Evolutionary conservation across 2,329 filamentous ascomycete species (phyloP), one percentile per base, ranked within the genome.

Genomic region (Ascochyta rabiei): DNA sequence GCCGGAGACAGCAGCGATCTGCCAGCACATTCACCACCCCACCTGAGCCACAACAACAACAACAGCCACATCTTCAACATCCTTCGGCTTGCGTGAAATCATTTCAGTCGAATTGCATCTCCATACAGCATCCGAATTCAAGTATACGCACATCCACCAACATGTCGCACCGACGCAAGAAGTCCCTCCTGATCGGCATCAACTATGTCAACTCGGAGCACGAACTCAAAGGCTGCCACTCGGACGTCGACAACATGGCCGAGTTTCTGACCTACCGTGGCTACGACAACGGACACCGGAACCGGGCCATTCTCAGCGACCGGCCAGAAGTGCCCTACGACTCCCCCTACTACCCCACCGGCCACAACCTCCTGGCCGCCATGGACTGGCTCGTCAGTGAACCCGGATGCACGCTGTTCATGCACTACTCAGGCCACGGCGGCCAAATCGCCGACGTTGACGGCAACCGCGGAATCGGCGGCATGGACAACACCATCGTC

Each of bases 371-470:
- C 16, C 66, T 82, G 34, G 79, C 80, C 2, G 84, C 84, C 3
- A 84, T 86, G 70, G 75, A 82, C 49, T 86, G 84, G 84, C 77
- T 86, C 2, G 79, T 85, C 39, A 77, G 73, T 23, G 78, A 82
- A 48, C 80, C 83, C 0, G 79, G 80, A 9, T 81, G 81, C 50
- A 78, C 74, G 8, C 71, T 82, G 16, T 86, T 84, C 75, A 68
- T 86, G 44, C 83, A 84, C 59, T 86, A 86, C 60, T 83, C 81
- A 0, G 84, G 84, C 1, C 84, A 86, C 57, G 84, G 84, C 48
- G 80, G 83, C 37, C 82, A 84, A 67, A 78, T 84, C 19, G 69
- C 67, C 13, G 78, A 82, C 51, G 67, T 71, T 0, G 76, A 79
- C n/a, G 78, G 77, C 3, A 75, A 72, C 44, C 58, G 67, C 3